phyloP scores from a whole-genome alignment of 805 yeast species.

The Tetrapisispora phaffii region DNA sequence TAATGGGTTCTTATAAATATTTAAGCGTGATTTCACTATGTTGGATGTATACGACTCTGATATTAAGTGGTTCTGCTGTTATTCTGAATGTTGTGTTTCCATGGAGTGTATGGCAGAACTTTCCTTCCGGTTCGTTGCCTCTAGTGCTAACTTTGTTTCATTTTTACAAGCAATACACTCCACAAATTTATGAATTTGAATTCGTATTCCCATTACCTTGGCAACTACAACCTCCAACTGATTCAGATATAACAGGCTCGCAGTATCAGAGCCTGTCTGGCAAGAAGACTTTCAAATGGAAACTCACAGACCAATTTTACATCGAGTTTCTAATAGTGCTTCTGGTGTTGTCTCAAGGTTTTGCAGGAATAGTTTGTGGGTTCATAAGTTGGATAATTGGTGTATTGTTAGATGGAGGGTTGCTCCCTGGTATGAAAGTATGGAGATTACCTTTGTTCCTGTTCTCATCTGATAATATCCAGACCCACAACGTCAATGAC shows the following conservation, averaged over 20 bases:
- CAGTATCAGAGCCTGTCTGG: conserved; percentile 7
- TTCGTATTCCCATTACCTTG: conserved; percentile 28
- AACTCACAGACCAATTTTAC: conserved; percentile 29
- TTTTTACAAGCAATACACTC: conserved; percentile 33
- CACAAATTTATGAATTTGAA: conserved; percentile 33
- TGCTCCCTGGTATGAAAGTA: conserved; percentile 35
- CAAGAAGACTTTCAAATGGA: conserved; percentile 11
- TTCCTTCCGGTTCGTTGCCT: conserved; percentile 38
- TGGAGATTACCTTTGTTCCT: conserved; percentile 25
- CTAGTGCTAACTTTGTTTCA: conserved; percentile 32
- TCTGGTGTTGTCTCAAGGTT: conserved; percentile 37
- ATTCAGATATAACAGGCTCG: conserved; percentile 4
- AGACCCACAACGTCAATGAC: conserved; percentile 4
- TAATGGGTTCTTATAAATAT: conserved; percentile 47
- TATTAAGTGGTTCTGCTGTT: conserved; percentile 30
- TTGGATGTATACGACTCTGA: conserved; percentile 38
- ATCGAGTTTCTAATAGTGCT: conserved; percentile 26
- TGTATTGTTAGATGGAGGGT: conserved; percentile 33
- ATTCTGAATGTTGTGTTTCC: conserved; percentile 25
- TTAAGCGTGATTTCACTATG: conserved; percentile 37
- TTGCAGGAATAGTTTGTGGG: conserved; percentile 32
- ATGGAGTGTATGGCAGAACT: conserved; percentile 32
- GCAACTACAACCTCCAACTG: neutral
- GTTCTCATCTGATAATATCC: conserved; percentile 7
- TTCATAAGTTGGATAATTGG: conserved; percentile 38